These are phyloP conservation scores for Chaetoceros tenuissimus DNA, from an alignment of 108 stramenopile species.

Conservation along the genomic window DNA sequence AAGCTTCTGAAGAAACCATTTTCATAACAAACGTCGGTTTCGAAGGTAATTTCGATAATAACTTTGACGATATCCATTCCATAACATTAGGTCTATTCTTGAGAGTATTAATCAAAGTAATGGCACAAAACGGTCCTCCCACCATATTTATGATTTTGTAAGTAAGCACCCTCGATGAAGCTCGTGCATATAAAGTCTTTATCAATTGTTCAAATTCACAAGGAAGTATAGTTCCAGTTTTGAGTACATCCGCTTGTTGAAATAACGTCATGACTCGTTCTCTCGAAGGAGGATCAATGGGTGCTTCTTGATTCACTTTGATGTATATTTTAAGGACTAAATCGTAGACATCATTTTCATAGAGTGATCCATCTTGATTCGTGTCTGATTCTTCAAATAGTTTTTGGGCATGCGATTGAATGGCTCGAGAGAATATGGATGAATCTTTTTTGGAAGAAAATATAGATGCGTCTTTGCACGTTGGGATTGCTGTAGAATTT, in stretches of 20 bases:
- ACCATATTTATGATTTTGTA: slow-evolving; percentile 31
- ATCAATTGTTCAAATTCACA: slow-evolving; percentile 22
- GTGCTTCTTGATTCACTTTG: slow-evolving; percentile 25
- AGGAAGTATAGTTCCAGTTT: slow-evolving; percentile 6
- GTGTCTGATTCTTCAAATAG: slow-evolving; percentile 35
- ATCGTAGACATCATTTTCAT: slow-evolving; percentile 27
- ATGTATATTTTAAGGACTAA: slow-evolving; percentile 25
- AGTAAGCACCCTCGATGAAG: slow-evolving; percentile 18
- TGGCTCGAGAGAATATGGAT: too few species aligned
- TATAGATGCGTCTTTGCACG: too few species aligned
- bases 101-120: too few species aligned
- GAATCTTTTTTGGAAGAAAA: too few species aligned
- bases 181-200: slow-evolving; percentile 10
- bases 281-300: slow-evolving; percentile 28
- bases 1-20: too few species aligned
- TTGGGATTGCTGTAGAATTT: too few species aligned
- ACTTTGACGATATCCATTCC: too few species aligned
- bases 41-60: too few species aligned
- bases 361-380: slow-evolving; percentile 28
- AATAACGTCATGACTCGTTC: slow-evolving; percentile 17
- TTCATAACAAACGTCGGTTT: too few species aligned
- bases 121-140: slow-evolving; percentile 26
- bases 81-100: too few species aligned
- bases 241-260: slow-evolving; percentile 9
- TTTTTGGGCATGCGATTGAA: slow-evolving; percentile 17